These are phyloP conservation scores for Ramaria rubella DNA, from an alignment of 768 basidiomycete genomes.

Conservation along the genomic window DNA sequence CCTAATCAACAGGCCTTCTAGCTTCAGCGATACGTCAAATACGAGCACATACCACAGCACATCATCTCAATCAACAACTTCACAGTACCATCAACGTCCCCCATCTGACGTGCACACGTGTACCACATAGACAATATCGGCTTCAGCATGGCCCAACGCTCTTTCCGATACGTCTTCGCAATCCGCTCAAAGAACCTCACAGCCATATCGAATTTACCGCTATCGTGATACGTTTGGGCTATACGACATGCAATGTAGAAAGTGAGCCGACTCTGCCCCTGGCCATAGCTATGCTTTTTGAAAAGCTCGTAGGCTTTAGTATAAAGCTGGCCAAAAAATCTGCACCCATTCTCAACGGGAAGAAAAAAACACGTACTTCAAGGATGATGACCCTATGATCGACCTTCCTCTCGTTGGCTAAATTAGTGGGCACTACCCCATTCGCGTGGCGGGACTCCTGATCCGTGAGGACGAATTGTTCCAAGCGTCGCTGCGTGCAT, in stretches of 20 bases:
- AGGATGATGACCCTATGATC: conserved; percentile 78
- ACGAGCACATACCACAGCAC: conserved; percentile 50
- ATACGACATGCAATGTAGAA: conserved; percentile 90
- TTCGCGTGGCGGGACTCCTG: conserved; percentile 7
- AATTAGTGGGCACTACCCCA: conserved; percentile 44
- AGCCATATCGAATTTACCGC: conserved; percentile 81
- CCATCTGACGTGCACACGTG: conserved; percentile 70
- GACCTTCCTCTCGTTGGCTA: conserved; percentile 85
- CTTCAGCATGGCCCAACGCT: conserved; percentile 74
- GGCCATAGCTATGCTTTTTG: conserved; percentile 57
- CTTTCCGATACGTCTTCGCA: conserved; percentile 78
- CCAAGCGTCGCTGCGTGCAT: conserved; percentile 72
- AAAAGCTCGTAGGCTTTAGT: conserved; percentile 93
- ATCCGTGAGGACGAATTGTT: conserved; percentile 42
- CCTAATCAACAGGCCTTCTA: conserved; percentile 25
- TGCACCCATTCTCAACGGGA: not conserved
- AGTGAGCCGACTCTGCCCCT: conserved; percentile 71
- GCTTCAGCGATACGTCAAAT: conserved; percentile 7
- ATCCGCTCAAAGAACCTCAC: conserved; percentile 95
- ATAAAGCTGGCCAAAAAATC: conserved; percentile 53
- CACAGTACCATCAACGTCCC: conserved; percentile 70
- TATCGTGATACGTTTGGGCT: conserved; percentile 75
- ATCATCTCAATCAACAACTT: conserved; percentile 79
- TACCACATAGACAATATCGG: conserved; percentile 78
- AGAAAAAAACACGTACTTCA: conserved; percentile 47